A percentile compares a stretch with the other conserved stretches of the same genome.
Evolutionary conservation across 2,329 filamentous ascomycete species (phyloP).

Genomic region (Leptographium galeiforme): DNA sequence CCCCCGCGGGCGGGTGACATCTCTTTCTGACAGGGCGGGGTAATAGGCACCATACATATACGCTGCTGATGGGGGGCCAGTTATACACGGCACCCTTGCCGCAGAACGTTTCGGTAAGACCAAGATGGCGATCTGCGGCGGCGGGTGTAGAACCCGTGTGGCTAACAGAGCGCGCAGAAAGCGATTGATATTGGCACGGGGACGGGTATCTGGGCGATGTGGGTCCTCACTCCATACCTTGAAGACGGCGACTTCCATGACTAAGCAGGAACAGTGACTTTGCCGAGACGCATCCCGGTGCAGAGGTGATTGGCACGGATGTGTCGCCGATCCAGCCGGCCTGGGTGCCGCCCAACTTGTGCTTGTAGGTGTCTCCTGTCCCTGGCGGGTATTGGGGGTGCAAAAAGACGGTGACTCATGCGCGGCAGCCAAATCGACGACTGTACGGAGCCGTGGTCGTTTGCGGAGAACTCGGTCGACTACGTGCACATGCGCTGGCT

Average conservation of each 20-base stretch:
- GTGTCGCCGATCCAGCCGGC: constrained; percentile 23
- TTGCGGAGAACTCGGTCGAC: constrained; percentile 12
- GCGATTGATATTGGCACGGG: constrained; percentile 7
- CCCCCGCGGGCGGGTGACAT: background rate
- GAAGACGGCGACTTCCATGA: no score
- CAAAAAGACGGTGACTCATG: background rate
- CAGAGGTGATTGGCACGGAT: constrained; percentile 27
- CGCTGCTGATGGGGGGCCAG: constrained; percentile 13
- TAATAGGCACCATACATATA: constrained; percentile 15
- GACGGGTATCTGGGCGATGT: constrained; percentile 28
- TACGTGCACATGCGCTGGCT: constrained; percentile 16
- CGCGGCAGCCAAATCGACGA: constrained; percentile 14
- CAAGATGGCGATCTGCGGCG: background rate
- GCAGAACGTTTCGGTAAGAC: constrained; percentile 2
- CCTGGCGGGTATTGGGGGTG: no score
- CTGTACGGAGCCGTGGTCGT: constrained; percentile 14
- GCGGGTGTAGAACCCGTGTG: background rate
- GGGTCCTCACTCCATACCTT: background rate
- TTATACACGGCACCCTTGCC: constrained; percentile 15
- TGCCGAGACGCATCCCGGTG: constrained; percentile 23
- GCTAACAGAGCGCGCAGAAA: constrained; percentile 2
- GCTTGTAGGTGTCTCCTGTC: constrained; percentile 1
- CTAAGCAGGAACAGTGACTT: constrained; percentile 23
- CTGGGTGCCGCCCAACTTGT: constrained; percentile 8
- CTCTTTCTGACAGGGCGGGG: background rate